Conservation (phyloP, 805 yeast genomes). For the Kazachstania psychrophila region DNA sequence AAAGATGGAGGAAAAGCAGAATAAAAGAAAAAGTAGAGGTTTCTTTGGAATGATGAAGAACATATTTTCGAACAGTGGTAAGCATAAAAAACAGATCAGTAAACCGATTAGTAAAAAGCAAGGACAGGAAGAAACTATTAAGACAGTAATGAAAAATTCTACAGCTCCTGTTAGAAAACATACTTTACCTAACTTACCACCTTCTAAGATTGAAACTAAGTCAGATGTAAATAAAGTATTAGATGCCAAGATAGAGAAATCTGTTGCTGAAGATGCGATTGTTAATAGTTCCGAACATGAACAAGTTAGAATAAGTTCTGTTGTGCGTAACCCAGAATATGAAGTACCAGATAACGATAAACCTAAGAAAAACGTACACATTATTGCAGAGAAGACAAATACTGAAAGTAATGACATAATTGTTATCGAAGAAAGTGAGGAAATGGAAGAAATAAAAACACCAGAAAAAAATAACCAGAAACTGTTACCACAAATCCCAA, state of each 20-base stretch:
- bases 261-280: neutral
- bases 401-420: neutral
- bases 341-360: no score
- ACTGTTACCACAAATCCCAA: neutral
- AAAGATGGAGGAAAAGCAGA: slow-evolving; percentile 1
- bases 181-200: no score
- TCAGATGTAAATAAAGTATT: no score
- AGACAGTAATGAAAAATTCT: neutral
- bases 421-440: neutral
- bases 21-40: slow-evolving; percentile 12
- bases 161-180: neutral
- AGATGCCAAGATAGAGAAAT: no score
- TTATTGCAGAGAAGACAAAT: no score
- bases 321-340: slow-evolving; percentile 9
- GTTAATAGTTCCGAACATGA: neutral
- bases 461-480: neutral
- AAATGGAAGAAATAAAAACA: neutral
- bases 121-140: neutral
- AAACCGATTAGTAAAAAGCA: slow-evolving; percentile 2
- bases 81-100: slow-evolving; percentile 1
- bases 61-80: slow-evolving; percentile 8
- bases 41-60: slow-evolving; percentile 11
- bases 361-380: no score
- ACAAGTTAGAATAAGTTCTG: slow-evolving; percentile 18
- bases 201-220: no score